Conservation (phyloP, 2,329 filamentous ascomycete species). For the Canariomyces notabilis region DNA sequence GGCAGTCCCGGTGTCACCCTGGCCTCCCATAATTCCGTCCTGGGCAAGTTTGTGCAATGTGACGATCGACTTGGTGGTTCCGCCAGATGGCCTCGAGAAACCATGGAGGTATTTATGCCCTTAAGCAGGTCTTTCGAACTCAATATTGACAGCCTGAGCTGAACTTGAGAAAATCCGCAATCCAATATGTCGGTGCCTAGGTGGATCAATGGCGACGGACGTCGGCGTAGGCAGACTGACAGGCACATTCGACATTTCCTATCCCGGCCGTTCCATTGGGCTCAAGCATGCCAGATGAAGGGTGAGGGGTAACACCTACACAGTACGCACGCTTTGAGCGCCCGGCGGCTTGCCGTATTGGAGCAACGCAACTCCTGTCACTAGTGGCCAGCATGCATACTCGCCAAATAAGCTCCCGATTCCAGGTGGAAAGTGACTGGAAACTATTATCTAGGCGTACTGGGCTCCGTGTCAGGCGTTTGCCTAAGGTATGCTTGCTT, state of each 20-base stretch:
- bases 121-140: no score
- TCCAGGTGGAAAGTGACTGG: no score
- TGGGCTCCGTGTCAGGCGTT: slow-evolving; percentile 4
- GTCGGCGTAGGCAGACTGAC: slow-evolving; percentile 3
- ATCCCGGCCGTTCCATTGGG: background rate
- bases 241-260: slow-evolving; percentile 3
- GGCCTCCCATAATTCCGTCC: background rate
- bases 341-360: background rate
- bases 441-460: background rate
- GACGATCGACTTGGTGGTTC: no score
- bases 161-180: background rate
- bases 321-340: background rate
- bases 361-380: background rate
- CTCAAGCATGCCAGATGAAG: background rate
- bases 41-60: background rate
- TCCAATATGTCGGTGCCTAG: no score
- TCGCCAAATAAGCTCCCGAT: background rate
- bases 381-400: background rate
- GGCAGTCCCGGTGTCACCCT: background rate
- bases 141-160: no score
- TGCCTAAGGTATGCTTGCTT: no score
- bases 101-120: no score
- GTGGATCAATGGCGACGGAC: no score
- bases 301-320: background rate
- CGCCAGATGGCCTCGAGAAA: no score